Conservation (phyloP, 495 filamentous ascomycete genomes). For the Bathelium albidoporum region DNA sequence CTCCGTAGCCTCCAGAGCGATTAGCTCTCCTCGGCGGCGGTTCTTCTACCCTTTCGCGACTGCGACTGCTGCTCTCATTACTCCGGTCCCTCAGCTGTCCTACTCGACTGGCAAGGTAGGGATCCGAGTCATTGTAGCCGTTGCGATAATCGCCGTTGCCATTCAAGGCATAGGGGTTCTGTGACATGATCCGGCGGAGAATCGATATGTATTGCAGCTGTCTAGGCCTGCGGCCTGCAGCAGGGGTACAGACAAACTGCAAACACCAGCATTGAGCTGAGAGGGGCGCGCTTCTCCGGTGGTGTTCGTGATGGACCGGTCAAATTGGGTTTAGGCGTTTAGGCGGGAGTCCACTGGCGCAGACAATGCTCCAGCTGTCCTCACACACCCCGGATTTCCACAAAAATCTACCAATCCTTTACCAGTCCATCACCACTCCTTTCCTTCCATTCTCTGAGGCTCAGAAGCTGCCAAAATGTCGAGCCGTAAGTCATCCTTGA, state of each 20-base stretch:
- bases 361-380: conserved; percentile 4
- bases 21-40: background rate
- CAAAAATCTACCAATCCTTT: background rate
- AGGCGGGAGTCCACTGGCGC: background rate
- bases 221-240: background rate
- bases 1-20: conserved; percentile 35
- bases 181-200: background rate
- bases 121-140: background rate
- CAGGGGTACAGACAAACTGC: background rate
- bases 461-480: background rate
- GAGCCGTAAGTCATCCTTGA: background rate
- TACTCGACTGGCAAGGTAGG: background rate
- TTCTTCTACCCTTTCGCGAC: background rate
- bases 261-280: background rate
- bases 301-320: background rate
- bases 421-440: background rate
- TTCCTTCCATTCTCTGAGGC: background rate
- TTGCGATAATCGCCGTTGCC: conserved; percentile 4
- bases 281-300: background rate
- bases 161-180: conserved; percentile 2
- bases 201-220: background rate
- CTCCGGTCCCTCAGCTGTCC: conserved; percentile 1
- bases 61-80: background rate
- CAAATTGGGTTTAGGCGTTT: background rate
- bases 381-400: background rate